Evolutionary conservation across 116 monocot genomes (phyloP).

Genomic region (Dioscorea cayenensis): DNA sequence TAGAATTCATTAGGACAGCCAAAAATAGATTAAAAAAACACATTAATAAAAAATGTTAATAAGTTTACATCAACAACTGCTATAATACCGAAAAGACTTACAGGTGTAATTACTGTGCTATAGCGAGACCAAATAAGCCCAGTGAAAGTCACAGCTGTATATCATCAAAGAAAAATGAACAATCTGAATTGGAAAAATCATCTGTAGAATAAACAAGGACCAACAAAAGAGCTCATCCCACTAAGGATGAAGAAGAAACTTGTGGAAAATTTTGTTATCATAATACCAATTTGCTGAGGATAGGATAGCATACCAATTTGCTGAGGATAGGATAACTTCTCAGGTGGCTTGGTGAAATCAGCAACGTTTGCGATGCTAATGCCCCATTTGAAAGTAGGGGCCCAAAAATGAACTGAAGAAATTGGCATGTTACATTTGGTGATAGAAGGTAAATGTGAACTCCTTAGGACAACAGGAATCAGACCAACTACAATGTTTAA

Average conservation of each 20-base stretch:
- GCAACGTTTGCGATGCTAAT: slow-evolving; percentile 93
- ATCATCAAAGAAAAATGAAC: slow-evolving; percentile 10
- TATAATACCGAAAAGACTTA: slow-evolving; percentile 19
- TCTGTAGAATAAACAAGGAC: not conserved
- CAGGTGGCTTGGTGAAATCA: slow-evolving; percentile 85
- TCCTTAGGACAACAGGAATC: not conserved
- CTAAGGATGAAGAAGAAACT: not conserved
- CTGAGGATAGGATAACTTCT: slow-evolving; percentile 87
- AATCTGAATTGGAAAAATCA: not conserved
- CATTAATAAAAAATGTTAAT: not conserved
- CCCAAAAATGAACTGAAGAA: slow-evolving; percentile 89
- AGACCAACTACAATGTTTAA: not conserved
- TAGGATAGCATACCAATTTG: slow-evolving; percentile 76
- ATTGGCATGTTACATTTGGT: not conserved
- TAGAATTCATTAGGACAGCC: not conserved
- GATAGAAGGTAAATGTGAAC: not conserved
- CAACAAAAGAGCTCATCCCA: not conserved
- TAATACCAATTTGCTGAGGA: slow-evolving; percentile 80
- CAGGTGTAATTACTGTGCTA: slow-evolving; percentile 78
- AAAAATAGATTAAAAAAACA: not conserved
- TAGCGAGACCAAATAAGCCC: slow-evolving; percentile 90
- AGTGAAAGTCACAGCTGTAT: slow-evolving; percentile 70
- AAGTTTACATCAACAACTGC: not conserved
- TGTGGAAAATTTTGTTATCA: not conserved
- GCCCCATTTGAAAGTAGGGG: slow-evolving; percentile 95